phyloP scores from a whole-genome alignment of 805 yeast genomes.

The Wickerhamomyces kurtzmanii region DNA sequence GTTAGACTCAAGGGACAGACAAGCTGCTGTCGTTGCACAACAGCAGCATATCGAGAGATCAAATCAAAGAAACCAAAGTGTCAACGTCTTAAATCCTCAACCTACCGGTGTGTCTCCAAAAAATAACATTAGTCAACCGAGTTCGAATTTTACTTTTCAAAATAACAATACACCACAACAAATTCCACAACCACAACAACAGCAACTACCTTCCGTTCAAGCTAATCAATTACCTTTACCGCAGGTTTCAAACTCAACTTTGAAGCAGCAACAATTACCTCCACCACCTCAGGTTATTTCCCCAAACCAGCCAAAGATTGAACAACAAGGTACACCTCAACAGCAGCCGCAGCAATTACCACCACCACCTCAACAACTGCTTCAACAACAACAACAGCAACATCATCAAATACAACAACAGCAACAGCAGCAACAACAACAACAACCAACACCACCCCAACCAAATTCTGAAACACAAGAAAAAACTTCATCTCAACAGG shows the following conservation, averaged over 20 bases:
- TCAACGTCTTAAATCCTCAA: too few relatives aligned
- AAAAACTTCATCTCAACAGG: neutral
- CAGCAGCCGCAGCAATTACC: conserved; percentile 7
- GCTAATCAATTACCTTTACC: conserved; percentile 13
- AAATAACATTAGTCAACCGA: too few relatives aligned
- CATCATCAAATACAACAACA: conserved; percentile 14
- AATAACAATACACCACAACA: too few relatives aligned
- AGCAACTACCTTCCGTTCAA: conserved; percentile 22
- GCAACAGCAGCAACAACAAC: conserved; percentile 13
- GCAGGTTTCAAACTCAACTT: conserved; percentile 10
- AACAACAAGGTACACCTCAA: conserved; percentile 5
- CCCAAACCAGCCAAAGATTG: conserved; percentile 18
- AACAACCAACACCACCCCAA: conserved; percentile 12
- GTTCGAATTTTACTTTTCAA: too few relatives aligned
- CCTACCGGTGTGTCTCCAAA: too few relatives aligned
- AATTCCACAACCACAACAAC: conserved; percentile 23
- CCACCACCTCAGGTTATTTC: conserved; percentile 15
- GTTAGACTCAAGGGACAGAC: conserved; percentile 71
- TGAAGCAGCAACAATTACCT: conserved; percentile 15
- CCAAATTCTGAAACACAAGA: conserved; percentile 3
- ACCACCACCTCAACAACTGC: conserved; percentile 14
- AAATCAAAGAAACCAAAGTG: too few relatives aligned
- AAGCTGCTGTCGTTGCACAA: conserved; percentile 29
- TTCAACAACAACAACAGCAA: conserved; percentile 14
- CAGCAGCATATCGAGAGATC: conserved; percentile 23